Conservation (phyloP, 1,284 basidiomycete genomes). For the Fistulina hepatica region DNA sequence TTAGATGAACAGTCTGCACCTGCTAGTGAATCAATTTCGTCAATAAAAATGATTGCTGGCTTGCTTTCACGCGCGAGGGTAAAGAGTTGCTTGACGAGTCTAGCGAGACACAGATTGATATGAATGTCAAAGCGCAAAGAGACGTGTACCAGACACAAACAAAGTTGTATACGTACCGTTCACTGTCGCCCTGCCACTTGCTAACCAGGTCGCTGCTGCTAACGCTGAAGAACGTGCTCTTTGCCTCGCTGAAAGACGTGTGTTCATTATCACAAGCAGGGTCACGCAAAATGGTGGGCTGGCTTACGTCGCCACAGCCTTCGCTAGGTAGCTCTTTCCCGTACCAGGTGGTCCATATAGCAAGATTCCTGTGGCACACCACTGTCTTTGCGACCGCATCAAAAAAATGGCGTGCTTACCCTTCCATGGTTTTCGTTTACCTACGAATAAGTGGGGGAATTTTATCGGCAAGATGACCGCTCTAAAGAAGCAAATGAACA, state of each 20-base stretch:
- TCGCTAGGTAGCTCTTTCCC: conserved; percentile 93
- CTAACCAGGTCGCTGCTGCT: conserved; percentile 93
- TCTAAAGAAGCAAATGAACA: too few species aligned
- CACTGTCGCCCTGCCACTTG: conserved; percentile 44
- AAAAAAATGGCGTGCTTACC: too few species aligned
- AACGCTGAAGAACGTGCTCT: conserved; percentile 97
- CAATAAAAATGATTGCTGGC: conserved; percentile 97
- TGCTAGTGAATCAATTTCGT: conserved; percentile 95
- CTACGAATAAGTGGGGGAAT: conserved; percentile 94
- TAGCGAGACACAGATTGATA: too few species aligned
- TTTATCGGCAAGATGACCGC: conserved; percentile 99
- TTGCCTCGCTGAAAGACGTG: too few species aligned
- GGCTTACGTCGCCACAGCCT: conserved; percentile 97
- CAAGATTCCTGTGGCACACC: too few species aligned
- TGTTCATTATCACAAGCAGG: too few species aligned
- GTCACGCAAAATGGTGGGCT: too few species aligned
- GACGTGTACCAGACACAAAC: too few species aligned
- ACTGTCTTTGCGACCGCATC: too few species aligned
- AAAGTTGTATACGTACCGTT: conserved; percentile 9
- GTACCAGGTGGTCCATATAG: conserved; percentile 94
- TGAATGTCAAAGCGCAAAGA: too few species aligned
- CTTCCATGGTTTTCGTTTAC: conserved; percentile 94
- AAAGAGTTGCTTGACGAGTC: conserved; percentile 94
- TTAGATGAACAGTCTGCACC: too few species aligned
- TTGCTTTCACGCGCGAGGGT: conserved; percentile 94